Conservation (phyloP, 2,329 filamentous ascomycete species). For the Colletotrichum melonis region DNA sequence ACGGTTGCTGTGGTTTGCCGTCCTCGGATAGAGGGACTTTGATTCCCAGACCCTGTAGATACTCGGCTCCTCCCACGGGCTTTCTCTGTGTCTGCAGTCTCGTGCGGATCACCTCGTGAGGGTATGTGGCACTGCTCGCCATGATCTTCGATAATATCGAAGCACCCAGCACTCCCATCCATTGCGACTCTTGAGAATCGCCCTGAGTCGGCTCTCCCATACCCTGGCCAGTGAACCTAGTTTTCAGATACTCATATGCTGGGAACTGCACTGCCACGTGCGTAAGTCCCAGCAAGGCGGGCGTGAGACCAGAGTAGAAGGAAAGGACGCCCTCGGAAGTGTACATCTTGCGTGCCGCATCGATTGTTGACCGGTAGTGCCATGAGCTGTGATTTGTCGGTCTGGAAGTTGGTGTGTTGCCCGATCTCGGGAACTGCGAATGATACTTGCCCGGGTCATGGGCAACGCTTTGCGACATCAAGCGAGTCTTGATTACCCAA, state of each 20-base stretch:
- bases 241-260: conserved; percentile 93
- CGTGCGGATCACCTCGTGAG: conserved; percentile 95
- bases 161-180: conserved; percentile 85
- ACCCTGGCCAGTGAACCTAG: conserved; percentile 86
- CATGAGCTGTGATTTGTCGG: conserved; percentile 76
- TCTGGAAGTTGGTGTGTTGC: conserved; percentile 65
- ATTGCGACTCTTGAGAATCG: conserved; percentile 73
- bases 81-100: conserved; percentile 93
- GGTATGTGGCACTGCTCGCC: conserved; percentile 95
- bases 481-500: conserved; percentile 98
- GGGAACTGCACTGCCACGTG: conserved; percentile 99
- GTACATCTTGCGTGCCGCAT: conserved; percentile 98
- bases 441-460: conserved; percentile 57
- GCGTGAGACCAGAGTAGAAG: conserved; percentile 95
- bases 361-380: conserved; percentile 90
- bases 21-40: conserved; percentile 46
- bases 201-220: conserved; percentile 77
- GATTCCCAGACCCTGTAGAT: conserved; percentile 62
- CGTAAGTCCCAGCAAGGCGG: conserved; percentile 89
- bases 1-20: conserved; percentile 42
- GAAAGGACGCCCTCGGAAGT: conserved; percentile 85
- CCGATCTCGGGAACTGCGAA: conserved; percentile 58
- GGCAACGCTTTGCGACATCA: conserved; percentile 89
- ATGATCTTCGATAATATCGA: conserved; percentile 95
- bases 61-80: conserved; percentile 67